These are phyloP conservation scores for Bretschneidera sinensis DNA, from an alignment of 345 rosid genomes.

Conservation along the genomic window DNA sequence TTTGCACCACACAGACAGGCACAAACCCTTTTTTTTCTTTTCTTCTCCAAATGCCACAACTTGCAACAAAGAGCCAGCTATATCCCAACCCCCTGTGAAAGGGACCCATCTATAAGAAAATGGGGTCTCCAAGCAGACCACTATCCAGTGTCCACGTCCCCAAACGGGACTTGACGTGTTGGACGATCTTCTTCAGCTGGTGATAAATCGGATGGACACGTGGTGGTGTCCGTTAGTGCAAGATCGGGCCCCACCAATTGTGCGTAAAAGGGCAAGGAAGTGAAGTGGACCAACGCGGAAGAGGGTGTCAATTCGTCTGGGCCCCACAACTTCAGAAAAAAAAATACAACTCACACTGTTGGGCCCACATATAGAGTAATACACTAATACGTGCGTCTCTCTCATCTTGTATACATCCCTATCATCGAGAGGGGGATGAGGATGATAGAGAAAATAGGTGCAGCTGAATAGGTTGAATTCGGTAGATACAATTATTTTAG, in stretches of 20 bases:
- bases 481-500: neutral
- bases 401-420: conserved; percentile 14
- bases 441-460: neutral
- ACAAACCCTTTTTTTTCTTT: no score
- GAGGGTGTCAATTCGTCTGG: neutral
- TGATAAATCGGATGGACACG: conserved; percentile 18
- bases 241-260: conserved; percentile 1
- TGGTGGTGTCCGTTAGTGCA: conserved; percentile 16
- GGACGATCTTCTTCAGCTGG: conserved; percentile 8
- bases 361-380: neutral
- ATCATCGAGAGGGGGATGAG: no score
- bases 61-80: conserved; percentile 12
- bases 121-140: no score
- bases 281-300: neutral
- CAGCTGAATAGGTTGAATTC: conserved; percentile 6
- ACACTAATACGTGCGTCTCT: conserved; percentile 25
- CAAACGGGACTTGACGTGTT: conserved; percentile 22
- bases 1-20: no score
- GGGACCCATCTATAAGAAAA: neutral
- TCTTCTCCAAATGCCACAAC: no score
- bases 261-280: neutral
- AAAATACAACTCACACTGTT: neutral
- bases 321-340: no score
- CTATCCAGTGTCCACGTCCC: conserved; percentile 17
- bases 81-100: neutral